These are phyloP conservation scores for Trichoderma citrinoviride DNA, from an alignment of 2,329 filamentous ascomycete genomes.

Conservation along the genomic window DNA sequence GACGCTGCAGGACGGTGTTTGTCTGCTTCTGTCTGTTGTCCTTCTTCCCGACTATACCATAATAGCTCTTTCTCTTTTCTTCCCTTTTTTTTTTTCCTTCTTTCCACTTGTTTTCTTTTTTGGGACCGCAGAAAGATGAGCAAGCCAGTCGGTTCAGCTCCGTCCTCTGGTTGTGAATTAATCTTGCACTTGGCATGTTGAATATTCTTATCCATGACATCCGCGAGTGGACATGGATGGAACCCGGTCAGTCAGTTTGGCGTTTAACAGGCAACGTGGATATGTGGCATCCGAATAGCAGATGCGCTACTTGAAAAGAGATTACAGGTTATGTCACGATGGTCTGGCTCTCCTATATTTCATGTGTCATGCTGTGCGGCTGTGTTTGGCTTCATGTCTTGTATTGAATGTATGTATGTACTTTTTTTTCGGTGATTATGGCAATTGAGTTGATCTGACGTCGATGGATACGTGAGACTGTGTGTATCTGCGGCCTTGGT, in stretches of 20 bases:
- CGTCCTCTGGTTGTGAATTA: slow-evolving; percentile 7
- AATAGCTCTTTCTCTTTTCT: slow-evolving; percentile 14
- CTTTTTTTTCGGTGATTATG: background rate
- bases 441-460: background rate
- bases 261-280: slow-evolving; percentile 21
- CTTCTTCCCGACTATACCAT: slow-evolving; percentile 17
- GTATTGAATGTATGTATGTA: slow-evolving; percentile 13
- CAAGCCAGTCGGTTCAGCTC: slow-evolving; percentile 4
- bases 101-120: background rate
- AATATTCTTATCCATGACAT: slow-evolving; percentile 21
- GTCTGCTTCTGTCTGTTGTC: background rate
- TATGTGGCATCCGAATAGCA: slow-evolving; percentile 21
- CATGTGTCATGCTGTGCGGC: slow-evolving; percentile 17
- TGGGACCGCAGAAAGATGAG: background rate
- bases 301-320: slow-evolving; percentile 18
- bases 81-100: background rate
- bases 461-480: background rate
- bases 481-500: no score
- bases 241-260: slow-evolving; percentile 17
- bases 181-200: slow-evolving; percentile 19
- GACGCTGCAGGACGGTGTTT: background rate
- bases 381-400: slow-evolving; percentile 9
- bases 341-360: slow-evolving; percentile 16
- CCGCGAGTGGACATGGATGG: slow-evolving; percentile 17
- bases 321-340: slow-evolving; percentile 21